Base-by-base conservation (phyloP, 2,329 filamentous ascomycete species). In the Didymella glomerata region DNA sequence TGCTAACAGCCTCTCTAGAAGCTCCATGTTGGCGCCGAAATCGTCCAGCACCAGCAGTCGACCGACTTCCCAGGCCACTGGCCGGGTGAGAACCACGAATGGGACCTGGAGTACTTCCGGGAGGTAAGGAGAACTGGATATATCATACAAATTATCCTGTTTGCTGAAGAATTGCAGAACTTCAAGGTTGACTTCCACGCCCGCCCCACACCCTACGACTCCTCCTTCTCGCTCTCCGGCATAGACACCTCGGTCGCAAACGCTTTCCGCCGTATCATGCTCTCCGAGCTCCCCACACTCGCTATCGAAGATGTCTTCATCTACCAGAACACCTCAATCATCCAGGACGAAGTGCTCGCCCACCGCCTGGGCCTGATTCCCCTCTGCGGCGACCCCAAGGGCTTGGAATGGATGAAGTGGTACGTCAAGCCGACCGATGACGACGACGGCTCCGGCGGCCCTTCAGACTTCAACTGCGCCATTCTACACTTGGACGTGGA, bases 321-420 rank as follows among this genome's bases (percentile, higher is more conserved):
- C 65, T 86, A 92, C 76, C 96, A 97, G 83, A 99, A 99, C 83
- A 98, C 94, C 49, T 97, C 92, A 5, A 93, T 99, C 34, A 95
- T 99, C 72, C 94, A 98, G 77, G 95, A 99, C 76, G 95, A 99
- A 82, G 94, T 99, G 4, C 88, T 99, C 50, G 90, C 93, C 16
- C 91, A 95, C 77, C 86, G 95, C 44, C 84, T 99, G 30, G 95
- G 95, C 59, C 86, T 99, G 45, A 90, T 99, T 54, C 95, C 96
- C 18, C 89, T 99, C 68, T 90, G 89, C 65, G 95, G 92, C 66
- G 86, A 88, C 61, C 86, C 88, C 65, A 85, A 90, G 54, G 93
- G 91, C 50, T 83, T 99, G 54, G 86, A 90, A 68, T 93, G 88
- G 82, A 84, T 98, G 80, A 88, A 88, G 75, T 96, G 91, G 88